A percentile compares a stretch with the other conserved stretches of the same genome.
Conservation (phyloP, 179 eudicot genomes). For the Sideroxylon spinosum region DNA sequence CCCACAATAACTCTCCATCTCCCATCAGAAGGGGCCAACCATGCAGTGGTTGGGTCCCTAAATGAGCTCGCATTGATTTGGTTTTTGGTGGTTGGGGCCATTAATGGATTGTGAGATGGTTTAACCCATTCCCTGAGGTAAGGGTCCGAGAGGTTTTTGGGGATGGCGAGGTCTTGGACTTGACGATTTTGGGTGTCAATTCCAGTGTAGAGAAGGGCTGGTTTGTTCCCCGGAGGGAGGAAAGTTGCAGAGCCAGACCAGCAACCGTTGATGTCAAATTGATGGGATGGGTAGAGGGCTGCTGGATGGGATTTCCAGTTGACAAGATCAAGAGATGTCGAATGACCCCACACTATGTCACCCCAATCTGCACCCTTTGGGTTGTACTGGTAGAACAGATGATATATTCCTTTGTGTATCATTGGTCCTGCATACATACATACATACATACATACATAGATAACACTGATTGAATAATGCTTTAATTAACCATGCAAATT, state of each 20-base stretch:
- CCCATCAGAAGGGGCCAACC: conserved; percentile 35
- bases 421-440: conserved; percentile 32
- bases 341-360: conserved; percentile 54
- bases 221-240: conserved; percentile 38
- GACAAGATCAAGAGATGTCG: conserved; percentile 45
- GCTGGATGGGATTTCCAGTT: conserved; percentile 47
- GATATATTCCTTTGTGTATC: conserved; percentile 50
- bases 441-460: too few species aligned
- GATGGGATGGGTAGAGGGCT: conserved; percentile 28
- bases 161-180: conserved; percentile 58
- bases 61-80: conserved; percentile 32
- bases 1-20: conserved; percentile 44
- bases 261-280: conserved; percentile 41
- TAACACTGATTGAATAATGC: background rate
- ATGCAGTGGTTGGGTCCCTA: conserved; percentile 59
- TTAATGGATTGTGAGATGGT: conserved; percentile 28
- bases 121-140: conserved; percentile 46
- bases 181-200: conserved; percentile 35
- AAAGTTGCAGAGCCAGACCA: conserved; percentile 63
- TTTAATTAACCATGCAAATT: too few species aligned
- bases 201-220: conserved; percentile 53
- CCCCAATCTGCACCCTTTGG: conserved; percentile 44
- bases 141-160: conserved; percentile 46
- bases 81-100: conserved; percentile 30
- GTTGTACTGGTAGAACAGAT: conserved; percentile 55